Evolutionary conservation across 2,329 filamentous ascomycete genomes (phyloP).

Genomic region (Lecanosticta acicola): DNA sequence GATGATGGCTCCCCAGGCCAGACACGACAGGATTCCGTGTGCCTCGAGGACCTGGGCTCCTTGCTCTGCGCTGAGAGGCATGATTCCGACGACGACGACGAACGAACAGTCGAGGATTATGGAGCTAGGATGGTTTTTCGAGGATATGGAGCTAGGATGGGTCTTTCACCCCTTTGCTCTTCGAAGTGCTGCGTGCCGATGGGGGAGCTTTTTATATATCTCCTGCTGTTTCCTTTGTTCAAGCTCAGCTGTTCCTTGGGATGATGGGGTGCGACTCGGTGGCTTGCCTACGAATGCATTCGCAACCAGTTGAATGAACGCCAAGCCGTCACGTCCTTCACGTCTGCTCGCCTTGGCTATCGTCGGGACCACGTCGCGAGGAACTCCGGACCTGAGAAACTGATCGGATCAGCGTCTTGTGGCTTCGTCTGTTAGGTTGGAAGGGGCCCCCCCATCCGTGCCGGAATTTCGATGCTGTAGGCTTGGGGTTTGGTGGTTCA

Average conservation of each 20-base stretch:
- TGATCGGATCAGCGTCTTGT: too few relatives aligned
- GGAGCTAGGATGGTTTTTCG: background rate
- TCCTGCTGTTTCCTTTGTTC: background rate
- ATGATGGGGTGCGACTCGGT: background rate
- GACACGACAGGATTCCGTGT: background rate
- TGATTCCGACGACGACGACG: background rate
- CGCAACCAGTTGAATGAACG: background rate
- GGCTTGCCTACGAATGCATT: background rate
- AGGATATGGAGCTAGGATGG: background rate
- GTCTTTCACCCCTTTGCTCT: background rate
- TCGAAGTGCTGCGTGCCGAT: background rate
- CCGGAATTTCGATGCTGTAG: too few relatives aligned
- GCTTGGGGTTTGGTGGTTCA: too few relatives aligned
- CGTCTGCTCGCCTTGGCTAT: too few relatives aligned
- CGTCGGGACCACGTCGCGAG: too few relatives aligned
- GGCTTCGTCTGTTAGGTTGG: too few relatives aligned
- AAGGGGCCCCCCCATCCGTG: too few relatives aligned
- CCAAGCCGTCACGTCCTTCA: too few relatives aligned
- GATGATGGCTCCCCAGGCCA: slow-evolving; percentile 4
- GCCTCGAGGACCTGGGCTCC: background rate
- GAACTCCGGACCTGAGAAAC: too few relatives aligned
- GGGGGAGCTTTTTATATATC: background rate
- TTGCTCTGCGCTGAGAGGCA: background rate
- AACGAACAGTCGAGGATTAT: background rate
- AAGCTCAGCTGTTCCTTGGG: too few relatives aligned